Conservation (phyloP, 441 rosid species). For the Adansonia rubrostipa region DNA sequence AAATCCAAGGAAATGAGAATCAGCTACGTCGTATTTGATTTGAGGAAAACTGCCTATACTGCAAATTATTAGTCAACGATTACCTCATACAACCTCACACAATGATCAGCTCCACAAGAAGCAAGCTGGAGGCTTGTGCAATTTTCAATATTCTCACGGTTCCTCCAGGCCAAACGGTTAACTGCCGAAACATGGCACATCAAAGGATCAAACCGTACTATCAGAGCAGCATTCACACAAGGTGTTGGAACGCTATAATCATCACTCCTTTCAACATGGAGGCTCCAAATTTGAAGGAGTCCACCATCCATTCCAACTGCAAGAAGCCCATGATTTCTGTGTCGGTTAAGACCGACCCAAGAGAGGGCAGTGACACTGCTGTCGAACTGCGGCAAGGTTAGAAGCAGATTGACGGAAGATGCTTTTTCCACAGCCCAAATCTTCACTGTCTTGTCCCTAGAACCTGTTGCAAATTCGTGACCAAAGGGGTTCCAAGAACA, state of each 20-base stretch:
- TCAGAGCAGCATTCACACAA: constrained; percentile 43
- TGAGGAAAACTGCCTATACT: neutral
- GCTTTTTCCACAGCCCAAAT: constrained; percentile 71
- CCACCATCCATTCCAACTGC: constrained; percentile 92
- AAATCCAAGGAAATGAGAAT: neutral
- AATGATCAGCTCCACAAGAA: constrained; percentile 87
- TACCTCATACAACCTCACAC: constrained; percentile 76
- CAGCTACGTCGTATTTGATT: neutral
- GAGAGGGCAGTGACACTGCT: constrained; percentile 90
- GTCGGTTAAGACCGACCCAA: constrained; percentile 71
- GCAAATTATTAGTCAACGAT: constrained; percentile 28
- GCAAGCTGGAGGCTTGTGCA: constrained; percentile 55
- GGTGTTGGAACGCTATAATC: constrained; percentile 28
- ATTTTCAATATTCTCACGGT: constrained; percentile 40
- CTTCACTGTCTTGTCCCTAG: constrained; percentile 94
- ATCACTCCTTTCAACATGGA: constrained; percentile 39
- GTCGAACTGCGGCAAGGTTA: constrained; percentile 63
- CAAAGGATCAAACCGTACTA: constrained; percentile 51
- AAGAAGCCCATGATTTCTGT: constrained; percentile 53
- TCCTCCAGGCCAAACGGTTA: constrained; percentile 75
- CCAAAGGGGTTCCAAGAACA: constrained; percentile 96
- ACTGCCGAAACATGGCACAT: constrained; percentile 87
- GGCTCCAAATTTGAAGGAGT: constrained; percentile 69
- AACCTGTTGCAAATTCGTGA: constrained; percentile 89
- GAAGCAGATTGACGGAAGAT: constrained; percentile 51